Percentiles rank a stretch among this genome's conserved stretches.
Conservation (phyloP, 257 asterid genomes). For the Solanum dulcamara region DNA sequence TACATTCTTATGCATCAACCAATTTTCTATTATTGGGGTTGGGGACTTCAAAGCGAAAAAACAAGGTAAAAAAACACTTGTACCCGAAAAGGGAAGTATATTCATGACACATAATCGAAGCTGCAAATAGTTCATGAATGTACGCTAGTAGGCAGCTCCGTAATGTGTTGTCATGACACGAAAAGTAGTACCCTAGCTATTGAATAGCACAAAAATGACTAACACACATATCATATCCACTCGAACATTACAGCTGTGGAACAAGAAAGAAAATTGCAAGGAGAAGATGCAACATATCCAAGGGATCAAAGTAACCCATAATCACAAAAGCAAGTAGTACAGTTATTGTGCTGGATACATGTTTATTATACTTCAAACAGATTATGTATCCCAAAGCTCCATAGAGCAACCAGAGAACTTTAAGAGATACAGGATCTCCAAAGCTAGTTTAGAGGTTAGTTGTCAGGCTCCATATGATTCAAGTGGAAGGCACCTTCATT, state of each 20-base stretch:
- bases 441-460: neutral
- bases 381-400: neutral
- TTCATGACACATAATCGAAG: too few species aligned
- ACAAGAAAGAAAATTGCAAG: neutral
- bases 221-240: too few species aligned
- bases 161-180: too few species aligned
- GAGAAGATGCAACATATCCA: neutral
- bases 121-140: too few species aligned
- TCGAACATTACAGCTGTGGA: neutral
- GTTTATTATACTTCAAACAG: neutral
- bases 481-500: constrained; percentile 56
- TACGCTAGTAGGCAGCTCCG: too few species aligned
- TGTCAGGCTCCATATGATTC: constrained; percentile 44
- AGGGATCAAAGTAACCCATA: neutral
- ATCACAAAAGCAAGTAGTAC: neutral
- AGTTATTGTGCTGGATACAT: neutral
- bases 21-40: too few species aligned
- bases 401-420: neutral
- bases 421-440: neutral
- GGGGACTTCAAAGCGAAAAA: too few species aligned
- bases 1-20: too few species aligned
- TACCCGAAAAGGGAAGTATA: too few species aligned
- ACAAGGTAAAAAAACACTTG: too few species aligned
- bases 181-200: too few species aligned
- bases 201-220: too few species aligned